Evolutionary conservation across 345 rosid genomes (phyloP).

Genomic region (Leavenworthia alabamica): DNA sequence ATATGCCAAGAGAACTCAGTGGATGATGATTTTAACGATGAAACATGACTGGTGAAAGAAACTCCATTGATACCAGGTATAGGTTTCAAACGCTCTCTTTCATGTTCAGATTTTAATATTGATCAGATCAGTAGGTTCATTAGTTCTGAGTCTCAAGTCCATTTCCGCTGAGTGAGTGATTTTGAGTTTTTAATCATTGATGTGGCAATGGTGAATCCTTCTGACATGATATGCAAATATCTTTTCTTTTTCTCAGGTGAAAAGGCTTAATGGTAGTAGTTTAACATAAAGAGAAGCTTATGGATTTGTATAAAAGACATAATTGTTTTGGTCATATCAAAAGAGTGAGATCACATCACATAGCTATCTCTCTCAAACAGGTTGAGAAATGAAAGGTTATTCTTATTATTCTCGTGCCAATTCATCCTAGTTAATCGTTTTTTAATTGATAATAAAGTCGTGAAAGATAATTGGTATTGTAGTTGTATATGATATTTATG

Average conservation of each 20-base stretch:
- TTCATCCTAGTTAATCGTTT: background rate
- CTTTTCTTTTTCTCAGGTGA: conserved; percentile 19
- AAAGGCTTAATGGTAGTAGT: background rate
- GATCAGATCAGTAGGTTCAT: background rate
- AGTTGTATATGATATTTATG: too few species aligned
- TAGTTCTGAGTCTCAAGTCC: background rate
- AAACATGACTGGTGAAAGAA: conserved; percentile 49
- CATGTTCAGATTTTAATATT: background rate
- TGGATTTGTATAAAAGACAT: conserved; percentile 22
- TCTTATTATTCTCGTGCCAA: background rate
- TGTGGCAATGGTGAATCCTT: background rate
- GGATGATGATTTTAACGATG: conserved; percentile 82
- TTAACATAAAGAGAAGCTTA: conserved; percentile 10
- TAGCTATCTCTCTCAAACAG: conserved; percentile 2
- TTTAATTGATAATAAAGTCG: background rate
- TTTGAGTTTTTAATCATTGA: background rate
- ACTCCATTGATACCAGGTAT: conserved; percentile 44
- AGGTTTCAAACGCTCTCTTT: conserved; percentile 2
- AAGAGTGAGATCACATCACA: conserved; percentile 19
- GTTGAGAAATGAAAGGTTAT: conserved; percentile 20
- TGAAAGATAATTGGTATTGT: too few species aligned
- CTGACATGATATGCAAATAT: background rate
- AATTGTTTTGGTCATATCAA: conserved; percentile 12
- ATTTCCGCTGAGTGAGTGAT: background rate
- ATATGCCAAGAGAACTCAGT: conserved; percentile 81